Evolutionary conservation across 192 early-diverging fungal genomes (phyloP), one percentile per base, ranked within the genome.

Genomic region (Phycomyces nitens): DNA sequence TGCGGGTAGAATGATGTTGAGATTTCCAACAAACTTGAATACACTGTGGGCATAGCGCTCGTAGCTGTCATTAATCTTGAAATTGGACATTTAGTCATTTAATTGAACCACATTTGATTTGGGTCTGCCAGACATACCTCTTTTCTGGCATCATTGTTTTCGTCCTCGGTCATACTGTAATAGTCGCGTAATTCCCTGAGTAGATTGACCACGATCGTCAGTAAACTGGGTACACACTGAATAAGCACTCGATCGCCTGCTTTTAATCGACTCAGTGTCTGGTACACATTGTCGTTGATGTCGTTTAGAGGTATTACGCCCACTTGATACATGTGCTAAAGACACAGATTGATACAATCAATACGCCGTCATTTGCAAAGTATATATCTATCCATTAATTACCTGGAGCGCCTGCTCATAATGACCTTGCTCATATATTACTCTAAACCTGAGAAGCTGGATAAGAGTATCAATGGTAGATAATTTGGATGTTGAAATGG

Each of bases 381-480:
- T 47, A 47, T 47, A 47, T 7, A 34, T 2, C 7, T 3, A 47
- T 47, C 3, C 14, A 42, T 3, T 72, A 42, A 94, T 87, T 16
- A 82, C 57, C 41, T 74, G 73, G 41, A 92, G 68, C 0, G 88
- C 93, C 8, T 77, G 65, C 8, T 88, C 84, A 42, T 81, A 86
- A 5, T 80, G 75, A 34, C 72, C 82, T 12, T 69, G 67, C 27
- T 81, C 77, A 57, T 86, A 82, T 5, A 73, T 47, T 14, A 70
- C 62, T 71, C 80, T 74, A 64, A 90, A 88, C 60, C 86, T 80
- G 21, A 88, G 52, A 20, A 69, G 40, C 14, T 62, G 18, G 14
- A 63, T 26, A 42, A 69, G 21, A 0, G 38, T 60, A 5, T 21
- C 42, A 0, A 63, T 29, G 0, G 60, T 63, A 0, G 5, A 43